phyloP scores from a whole-genome alignment of 2,329 filamentous ascomycete genomes.

The Bisporella sp. region DNA sequence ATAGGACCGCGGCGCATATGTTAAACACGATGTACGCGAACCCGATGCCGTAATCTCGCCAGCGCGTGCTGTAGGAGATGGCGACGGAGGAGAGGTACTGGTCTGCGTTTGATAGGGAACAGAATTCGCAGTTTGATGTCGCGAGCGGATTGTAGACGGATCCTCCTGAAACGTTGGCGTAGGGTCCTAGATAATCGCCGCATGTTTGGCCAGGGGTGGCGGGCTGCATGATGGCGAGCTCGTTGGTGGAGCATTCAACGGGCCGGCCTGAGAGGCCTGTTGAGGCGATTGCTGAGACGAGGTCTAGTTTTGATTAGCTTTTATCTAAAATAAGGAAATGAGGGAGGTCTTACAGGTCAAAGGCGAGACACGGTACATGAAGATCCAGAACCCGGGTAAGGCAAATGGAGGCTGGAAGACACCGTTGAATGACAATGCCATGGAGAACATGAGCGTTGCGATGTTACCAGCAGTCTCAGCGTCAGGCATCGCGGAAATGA shows the following conservation, averaged over 20 bases:
- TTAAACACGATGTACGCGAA: constrained; percentile 54
- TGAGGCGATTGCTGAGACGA: constrained; percentile 63
- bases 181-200: constrained; percentile 46
- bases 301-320: constrained; percentile 48
- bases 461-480: constrained; percentile 74
- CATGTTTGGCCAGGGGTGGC: constrained; percentile 50
- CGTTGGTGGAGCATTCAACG: constrained; percentile 62
- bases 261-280: constrained; percentile 60
- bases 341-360: constrained; percentile 24
- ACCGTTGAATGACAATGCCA: constrained; percentile 70
- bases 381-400: constrained; percentile 74
- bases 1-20: constrained; percentile 30
- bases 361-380: constrained; percentile 71
- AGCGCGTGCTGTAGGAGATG: constrained; percentile 50
- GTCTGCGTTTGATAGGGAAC: constrained; percentile 44
- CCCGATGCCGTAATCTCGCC: constrained; percentile 61
- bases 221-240: constrained; percentile 57
- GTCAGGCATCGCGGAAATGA: constrained; percentile 69
- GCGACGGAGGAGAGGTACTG: constrained; percentile 44
- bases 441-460: constrained; percentile 67
- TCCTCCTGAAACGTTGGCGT: constrained; percentile 42
- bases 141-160: constrained; percentile 43
- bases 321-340: background rate
- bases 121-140: constrained; percentile 48
- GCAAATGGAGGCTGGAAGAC: constrained; percentile 58